A percentile compares a stretch with the other conserved stretches of the same genome.
Conservation (phyloP, 345 rosid genomes). For the Nasturtium officinale region DNA sequence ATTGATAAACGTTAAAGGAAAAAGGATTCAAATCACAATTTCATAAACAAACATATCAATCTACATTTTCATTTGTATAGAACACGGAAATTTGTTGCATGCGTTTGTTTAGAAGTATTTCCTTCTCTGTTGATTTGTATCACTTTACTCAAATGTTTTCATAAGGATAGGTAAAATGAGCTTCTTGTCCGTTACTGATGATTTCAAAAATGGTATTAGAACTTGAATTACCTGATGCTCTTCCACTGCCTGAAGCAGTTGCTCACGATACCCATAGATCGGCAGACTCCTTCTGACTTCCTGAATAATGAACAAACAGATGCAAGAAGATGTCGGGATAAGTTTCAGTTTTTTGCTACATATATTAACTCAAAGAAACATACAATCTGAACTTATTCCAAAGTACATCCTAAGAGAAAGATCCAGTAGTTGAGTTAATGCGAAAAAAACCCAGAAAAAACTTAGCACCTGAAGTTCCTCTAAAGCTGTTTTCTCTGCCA, state of each 20-base stretch:
- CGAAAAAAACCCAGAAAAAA: constrained; percentile 21
- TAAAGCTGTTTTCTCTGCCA: constrained; percentile 63
- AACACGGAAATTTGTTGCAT: constrained; percentile 23
- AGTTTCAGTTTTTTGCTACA: constrained; percentile 11
- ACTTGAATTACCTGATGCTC: constrained; percentile 66
- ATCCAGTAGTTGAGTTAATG: constrained; percentile 6
- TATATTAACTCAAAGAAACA: constrained; percentile 11
- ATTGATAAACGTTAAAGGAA: neutral
- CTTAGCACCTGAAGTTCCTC: constrained; percentile 76
- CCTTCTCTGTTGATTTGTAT: constrained; percentile 12
- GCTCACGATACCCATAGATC: constrained; percentile 78
- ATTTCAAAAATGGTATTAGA: neutral
- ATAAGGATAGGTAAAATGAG: neutral
- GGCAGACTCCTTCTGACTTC: constrained; percentile 88
- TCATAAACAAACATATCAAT: constrained; percentile 15
- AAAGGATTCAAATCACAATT: constrained; percentile 13
- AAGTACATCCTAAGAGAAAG: constrained; percentile 8
- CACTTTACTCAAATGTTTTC: constrained; percentile 12
- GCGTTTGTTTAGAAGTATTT: neutral
- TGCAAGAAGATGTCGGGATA: neutral
- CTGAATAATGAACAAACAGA: constrained; percentile 46
- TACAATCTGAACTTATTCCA: neutral
- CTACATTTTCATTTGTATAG: constrained; percentile 11
- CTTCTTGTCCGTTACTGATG: constrained; percentile 13
- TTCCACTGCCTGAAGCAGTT: constrained; percentile 73